These are phyloP conservation scores for Astragalus glycyphyllos DNA, from an alignment of 306 rosid species.

Conservation along the genomic window DNA sequence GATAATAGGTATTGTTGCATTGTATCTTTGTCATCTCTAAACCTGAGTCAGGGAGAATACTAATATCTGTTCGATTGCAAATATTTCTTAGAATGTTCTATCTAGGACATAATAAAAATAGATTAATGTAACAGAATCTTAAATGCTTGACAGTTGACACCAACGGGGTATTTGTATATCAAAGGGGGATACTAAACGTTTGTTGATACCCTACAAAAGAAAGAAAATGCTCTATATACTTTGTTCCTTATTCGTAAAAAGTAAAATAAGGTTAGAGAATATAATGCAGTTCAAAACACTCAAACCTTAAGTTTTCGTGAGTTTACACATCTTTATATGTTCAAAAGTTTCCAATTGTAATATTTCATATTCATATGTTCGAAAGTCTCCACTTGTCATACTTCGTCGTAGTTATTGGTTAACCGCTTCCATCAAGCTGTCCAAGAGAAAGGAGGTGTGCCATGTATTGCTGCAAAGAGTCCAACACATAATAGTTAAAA, in stretches of 20 bases:
- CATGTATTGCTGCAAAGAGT: conserved; percentile 81
- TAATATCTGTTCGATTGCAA: too few relatives aligned
- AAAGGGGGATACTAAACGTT: not conserved
- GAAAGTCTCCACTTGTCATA: not conserved
- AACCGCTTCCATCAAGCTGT: conserved; percentile 86
- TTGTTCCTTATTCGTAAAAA: conserved; percentile 10
- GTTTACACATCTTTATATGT: conserved; percentile 12
- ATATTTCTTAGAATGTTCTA: too few relatives aligned
- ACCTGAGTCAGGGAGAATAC: too few relatives aligned
- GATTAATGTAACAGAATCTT: not conserved
- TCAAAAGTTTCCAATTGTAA: not conserved
- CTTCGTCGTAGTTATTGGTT: conserved; percentile 13
- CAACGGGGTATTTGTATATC: not conserved
- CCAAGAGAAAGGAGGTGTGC: conserved; percentile 91
- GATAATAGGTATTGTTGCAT: too few relatives aligned
- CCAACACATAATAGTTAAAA: conserved; percentile 24
- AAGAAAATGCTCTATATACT: conserved; percentile 7
- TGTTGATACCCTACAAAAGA: not conserved
- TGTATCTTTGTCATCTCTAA: too few relatives aligned
- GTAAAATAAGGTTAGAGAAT: not conserved
- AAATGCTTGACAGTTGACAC: conserved; percentile 14
- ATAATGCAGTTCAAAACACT: conserved; percentile 15
- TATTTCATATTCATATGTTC: conserved; percentile 15
- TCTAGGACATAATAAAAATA: too few relatives aligned
- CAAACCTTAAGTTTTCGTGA: conserved; percentile 27